Evolutionary conservation across 2,329 filamentous ascomycete genomes (phyloP).

Genomic region (Biscogniauxia sp.): DNA sequence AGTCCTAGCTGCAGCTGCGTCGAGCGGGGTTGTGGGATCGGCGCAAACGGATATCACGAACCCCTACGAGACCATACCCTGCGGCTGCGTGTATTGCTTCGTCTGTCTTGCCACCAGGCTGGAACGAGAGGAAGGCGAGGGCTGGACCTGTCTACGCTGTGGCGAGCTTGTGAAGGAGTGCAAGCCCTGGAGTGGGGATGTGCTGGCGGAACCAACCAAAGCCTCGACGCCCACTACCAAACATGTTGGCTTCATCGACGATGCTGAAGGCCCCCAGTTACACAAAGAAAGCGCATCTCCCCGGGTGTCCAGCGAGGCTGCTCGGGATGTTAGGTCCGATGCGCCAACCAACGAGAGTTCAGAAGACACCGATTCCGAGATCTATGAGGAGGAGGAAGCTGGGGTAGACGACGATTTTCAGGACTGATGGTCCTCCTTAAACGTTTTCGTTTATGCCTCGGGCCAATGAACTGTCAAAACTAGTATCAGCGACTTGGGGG

Average conservation of each 20-base stretch:
- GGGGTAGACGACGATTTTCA: slow-evolving; percentile 28
- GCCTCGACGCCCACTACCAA: slow-evolving; percentile 46
- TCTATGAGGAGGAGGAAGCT: slow-evolving; percentile 33
- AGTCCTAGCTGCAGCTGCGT: slow-evolving; percentile 66
- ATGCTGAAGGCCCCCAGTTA: slow-evolving; percentile 33
- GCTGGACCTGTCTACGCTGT: slow-evolving; percentile 88
- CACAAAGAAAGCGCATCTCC: slow-evolving; percentile 26
- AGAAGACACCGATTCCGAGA: slow-evolving; percentile 31
- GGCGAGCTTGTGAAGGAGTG: slow-evolving; percentile 82
- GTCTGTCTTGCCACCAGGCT: slow-evolving; percentile 88
- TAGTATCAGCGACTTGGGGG: not conserved
- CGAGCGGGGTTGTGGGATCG: slow-evolving; percentile 79
- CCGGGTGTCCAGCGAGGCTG: slow-evolving; percentile 16
- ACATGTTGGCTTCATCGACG: slow-evolving; percentile 62
- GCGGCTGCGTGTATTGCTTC: slow-evolving; percentile 93
- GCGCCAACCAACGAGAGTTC: slow-evolving; percentile 11
- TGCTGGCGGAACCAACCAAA: slow-evolving; percentile 57
- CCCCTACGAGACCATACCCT: slow-evolving; percentile 87
- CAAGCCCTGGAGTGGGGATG: slow-evolving; percentile 87
- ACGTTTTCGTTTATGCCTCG: not conserved
- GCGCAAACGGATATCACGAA: slow-evolving; percentile 94
- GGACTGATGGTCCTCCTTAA: slow-evolving; percentile 19
- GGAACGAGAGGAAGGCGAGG: slow-evolving; percentile 90
- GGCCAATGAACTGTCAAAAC: too few relatives aligned
- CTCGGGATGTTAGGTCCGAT: slow-evolving; percentile 7